Percentiles rank a stretch among this genome's conserved stretches.
Conservation (phyloP, 352 stramenopile species). For the Phytopythium ostracodes region DNA sequence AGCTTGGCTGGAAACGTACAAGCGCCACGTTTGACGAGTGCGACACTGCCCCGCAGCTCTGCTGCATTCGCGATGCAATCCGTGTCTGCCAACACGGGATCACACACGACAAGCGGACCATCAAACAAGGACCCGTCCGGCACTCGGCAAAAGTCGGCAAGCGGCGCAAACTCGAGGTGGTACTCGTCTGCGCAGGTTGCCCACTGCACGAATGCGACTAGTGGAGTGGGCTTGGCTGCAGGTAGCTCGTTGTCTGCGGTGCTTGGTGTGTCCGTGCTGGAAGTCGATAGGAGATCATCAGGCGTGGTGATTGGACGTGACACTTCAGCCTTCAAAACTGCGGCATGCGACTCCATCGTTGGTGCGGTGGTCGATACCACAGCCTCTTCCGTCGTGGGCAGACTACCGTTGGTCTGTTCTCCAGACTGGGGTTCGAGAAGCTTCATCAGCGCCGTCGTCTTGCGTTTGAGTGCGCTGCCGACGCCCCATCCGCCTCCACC, state of each 20-base stretch:
- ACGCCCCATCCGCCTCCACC: constrained; percentile 19
- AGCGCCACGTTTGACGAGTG: constrained; percentile 47
- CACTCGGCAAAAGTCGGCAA: constrained; percentile 58
- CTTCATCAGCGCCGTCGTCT: constrained; percentile 54
- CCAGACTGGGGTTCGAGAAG: constrained; percentile 30
- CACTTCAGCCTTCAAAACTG: not conserved
- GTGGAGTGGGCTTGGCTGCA: constrained; percentile 9
- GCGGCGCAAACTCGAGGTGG: constrained; percentile 47
- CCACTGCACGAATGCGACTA: constrained; percentile 75
- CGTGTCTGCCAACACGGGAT: constrained; percentile 44
- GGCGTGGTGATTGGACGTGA: not conserved
- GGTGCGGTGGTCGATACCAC: not conserved
- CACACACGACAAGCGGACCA: constrained; percentile 33
- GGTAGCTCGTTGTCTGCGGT: not conserved
- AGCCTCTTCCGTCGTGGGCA: not conserved
- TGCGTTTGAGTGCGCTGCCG: constrained; percentile 33
- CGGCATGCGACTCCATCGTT: not conserved
- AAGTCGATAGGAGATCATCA: not conserved
- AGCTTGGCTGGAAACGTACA: constrained; percentile 73
- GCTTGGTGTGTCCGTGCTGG: too few relatives aligned
- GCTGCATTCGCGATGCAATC: constrained; percentile 30
- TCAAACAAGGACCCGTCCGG: constrained; percentile 37
- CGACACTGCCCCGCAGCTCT: constrained; percentile 33
- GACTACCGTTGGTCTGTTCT: not conserved
- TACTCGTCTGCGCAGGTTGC: constrained; percentile 35